Conservation (phyloP, 2,329 filamentous ascomycete species). For the Fusarium liriodendri region DNA sequence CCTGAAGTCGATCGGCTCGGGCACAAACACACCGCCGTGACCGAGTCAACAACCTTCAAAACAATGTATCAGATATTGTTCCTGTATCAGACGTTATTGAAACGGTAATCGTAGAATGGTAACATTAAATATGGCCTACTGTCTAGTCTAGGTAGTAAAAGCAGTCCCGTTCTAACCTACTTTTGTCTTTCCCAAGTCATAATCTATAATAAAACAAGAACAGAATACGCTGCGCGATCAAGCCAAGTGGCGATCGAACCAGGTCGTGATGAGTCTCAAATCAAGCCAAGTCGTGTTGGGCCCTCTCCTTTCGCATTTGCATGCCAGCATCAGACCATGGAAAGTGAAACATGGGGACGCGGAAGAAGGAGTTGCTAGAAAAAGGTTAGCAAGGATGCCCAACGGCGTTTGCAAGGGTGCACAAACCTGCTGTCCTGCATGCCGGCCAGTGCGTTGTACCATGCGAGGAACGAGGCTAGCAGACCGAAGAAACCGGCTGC, state of each 20-base stretch:
- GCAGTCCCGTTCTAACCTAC: background rate
- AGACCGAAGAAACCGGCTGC: constrained; percentile 83
- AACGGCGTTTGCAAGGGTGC: constrained; percentile 13
- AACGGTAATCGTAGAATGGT: background rate
- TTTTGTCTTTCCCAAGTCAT: background rate
- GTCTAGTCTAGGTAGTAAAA: background rate
- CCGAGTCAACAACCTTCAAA: background rate
- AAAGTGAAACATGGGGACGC: constrained; percentile 92
- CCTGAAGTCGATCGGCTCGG: background rate
- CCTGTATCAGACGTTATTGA: background rate
- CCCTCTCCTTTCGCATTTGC: constrained; percentile 62
- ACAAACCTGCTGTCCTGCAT: constrained; percentile 73
- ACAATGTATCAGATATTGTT: background rate
- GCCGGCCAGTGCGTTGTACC: constrained; percentile 88
- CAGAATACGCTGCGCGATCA: constrained; percentile 7
- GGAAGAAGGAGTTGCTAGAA: constrained; percentile 85
- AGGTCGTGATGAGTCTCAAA: background rate
- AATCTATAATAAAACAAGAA: background rate
- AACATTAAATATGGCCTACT: background rate
- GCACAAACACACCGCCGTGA: background rate
- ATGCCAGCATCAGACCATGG: constrained; percentile 87
- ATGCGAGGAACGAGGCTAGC: constrained; percentile 81
- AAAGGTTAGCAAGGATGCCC: constrained; percentile 45
- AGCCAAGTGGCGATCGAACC: constrained; percentile 12
- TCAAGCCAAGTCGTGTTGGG: constrained; percentile 38